Evolutionary conservation across 768 basidiomycete species (phyloP).

Genomic region (Mycena vitilis): DNA sequence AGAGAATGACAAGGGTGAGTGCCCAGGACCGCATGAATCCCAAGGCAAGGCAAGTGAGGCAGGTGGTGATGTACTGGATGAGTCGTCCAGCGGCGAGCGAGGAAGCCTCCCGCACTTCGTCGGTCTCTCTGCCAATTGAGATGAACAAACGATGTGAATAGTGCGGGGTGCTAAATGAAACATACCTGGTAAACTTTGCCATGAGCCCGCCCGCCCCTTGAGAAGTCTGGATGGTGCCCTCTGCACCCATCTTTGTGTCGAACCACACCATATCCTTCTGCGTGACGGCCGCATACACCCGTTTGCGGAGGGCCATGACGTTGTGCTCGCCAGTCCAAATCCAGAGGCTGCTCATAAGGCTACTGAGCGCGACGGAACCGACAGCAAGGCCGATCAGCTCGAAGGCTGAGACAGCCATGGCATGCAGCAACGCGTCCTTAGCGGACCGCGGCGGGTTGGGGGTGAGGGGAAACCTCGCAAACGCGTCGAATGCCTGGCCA

Average conservation of each 20-base stretch:
- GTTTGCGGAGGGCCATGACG: constrained; percentile 64
- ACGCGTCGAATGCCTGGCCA: constrained; percentile 81
- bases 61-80: constrained; percentile 73
- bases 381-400: constrained; percentile 65
- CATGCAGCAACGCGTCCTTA: constrained; percentile 59
- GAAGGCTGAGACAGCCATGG: constrained; percentile 61
- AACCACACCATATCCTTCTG: constrained; percentile 79
- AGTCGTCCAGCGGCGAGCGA: constrained; percentile 71
- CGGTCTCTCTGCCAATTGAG: constrained; percentile 71
- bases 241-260: constrained; percentile 72
- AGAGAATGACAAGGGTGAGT: constrained; percentile 81
- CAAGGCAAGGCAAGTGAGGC: constrained; percentile 71
- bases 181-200: constrained; percentile 79
- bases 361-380: constrained; percentile 67
- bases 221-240: constrained; percentile 52
- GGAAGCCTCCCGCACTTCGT: constrained; percentile 81
- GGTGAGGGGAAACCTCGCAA: constrained; percentile 54
- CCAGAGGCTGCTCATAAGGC: constrained; percentile 74
- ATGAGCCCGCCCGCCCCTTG: constrained; percentile 75
- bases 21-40: constrained; percentile 73
- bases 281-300: constrained; percentile 69
- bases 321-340: constrained; percentile 80
- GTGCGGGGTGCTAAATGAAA: background rate
- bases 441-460: constrained; percentile 38
- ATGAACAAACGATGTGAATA: background rate